Evolutionary conservation across 2,329 filamentous ascomycete species (phyloP).

Genomic region (Cytospora chrysosperma): DNA sequence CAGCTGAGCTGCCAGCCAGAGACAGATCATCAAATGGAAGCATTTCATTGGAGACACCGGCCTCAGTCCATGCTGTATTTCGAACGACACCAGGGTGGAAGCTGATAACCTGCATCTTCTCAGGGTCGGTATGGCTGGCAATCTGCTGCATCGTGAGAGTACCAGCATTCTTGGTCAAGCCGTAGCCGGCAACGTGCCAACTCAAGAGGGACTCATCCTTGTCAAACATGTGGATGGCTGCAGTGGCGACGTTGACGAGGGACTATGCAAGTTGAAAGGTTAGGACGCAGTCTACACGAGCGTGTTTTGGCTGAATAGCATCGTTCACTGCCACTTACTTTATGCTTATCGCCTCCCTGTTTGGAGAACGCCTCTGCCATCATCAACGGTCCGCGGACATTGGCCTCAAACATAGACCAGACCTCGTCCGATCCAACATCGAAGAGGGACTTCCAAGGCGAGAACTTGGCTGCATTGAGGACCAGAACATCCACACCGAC

Average conservation of each 20-base stretch:
- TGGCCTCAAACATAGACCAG: slow-evolving; percentile 26
- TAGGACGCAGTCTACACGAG: not conserved
- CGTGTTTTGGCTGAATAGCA: not conserved
- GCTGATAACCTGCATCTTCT: slow-evolving; percentile 28
- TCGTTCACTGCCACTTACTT: not conserved
- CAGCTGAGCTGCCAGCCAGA: slow-evolving; percentile 1
- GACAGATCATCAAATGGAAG: slow-evolving; percentile 9
- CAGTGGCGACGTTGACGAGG: slow-evolving; percentile 15
- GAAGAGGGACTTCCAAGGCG: slow-evolving; percentile 7
- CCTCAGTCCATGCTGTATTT: not conserved
- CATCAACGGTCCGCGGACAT: slow-evolving; percentile 26
- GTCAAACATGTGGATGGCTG: slow-evolving; percentile 25
- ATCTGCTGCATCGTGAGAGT: slow-evolving; percentile 26
- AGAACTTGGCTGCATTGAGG: slow-evolving; percentile 19
- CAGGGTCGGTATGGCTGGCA: slow-evolving; percentile 23
- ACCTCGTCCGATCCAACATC: slow-evolving; percentile 22
- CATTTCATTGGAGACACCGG: not conserved
- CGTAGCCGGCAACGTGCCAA: slow-evolving; percentile 20
- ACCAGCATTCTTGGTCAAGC: slow-evolving; percentile 28
- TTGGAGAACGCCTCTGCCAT: slow-evolving; percentile 24
- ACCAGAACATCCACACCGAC: slow-evolving; percentile 8
- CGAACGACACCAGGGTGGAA: slow-evolving; percentile 29
- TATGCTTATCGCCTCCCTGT: slow-evolving; percentile 18
- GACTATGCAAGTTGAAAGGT: not conserved
- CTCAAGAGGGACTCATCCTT: slow-evolving; percentile 25